Percentiles rank a stretch among this genome's conserved stretches.
Conservation (phyloP, 805 yeast genomes). For the Candida maesae region DNA sequence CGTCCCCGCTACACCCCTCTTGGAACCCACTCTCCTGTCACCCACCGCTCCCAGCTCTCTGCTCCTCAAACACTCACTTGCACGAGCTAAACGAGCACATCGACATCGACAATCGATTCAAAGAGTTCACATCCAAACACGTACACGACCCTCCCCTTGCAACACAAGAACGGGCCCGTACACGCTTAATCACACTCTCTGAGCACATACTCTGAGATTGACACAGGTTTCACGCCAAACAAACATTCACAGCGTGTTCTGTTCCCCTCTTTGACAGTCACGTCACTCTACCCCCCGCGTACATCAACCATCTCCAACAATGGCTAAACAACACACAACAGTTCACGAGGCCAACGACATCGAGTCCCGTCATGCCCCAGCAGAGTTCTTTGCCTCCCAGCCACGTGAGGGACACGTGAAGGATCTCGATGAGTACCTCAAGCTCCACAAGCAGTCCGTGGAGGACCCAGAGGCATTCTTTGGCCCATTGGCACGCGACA, state of each 20-base stretch:
- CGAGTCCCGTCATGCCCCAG: slow-evolving; percentile 31
- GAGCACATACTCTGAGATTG: no score
- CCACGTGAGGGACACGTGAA: slow-evolving; percentile 30
- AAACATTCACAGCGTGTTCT: no score
- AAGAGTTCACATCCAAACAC: no score
- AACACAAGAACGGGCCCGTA: no score
- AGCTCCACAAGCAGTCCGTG: slow-evolving; percentile 70
- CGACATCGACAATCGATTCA: no score
- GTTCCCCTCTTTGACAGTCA: not conserved
- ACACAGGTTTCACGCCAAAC: no score
- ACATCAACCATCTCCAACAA: not conserved
- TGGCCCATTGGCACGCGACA: slow-evolving; percentile 69
- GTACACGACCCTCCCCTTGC: no score
- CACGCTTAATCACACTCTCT: no score
- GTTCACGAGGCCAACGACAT: slow-evolving; percentile 39
- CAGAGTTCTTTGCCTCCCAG: slow-evolving; percentile 38
- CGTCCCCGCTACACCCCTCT: no score
- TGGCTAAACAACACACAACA: slow-evolving; percentile 29
- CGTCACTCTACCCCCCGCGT: not conserved
- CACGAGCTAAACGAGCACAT: slow-evolving; percentile 1
- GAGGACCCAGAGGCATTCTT: slow-evolving; percentile 77
- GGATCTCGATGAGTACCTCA: slow-evolving; percentile 59
- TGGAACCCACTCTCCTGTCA: not conserved
- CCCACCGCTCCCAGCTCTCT: not conserved
- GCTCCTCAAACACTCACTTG: not conserved